These are phyloP conservation scores for Hibiscus mutabilis DNA, from an alignment of 345 rosid species.

Conservation along the genomic window DNA sequence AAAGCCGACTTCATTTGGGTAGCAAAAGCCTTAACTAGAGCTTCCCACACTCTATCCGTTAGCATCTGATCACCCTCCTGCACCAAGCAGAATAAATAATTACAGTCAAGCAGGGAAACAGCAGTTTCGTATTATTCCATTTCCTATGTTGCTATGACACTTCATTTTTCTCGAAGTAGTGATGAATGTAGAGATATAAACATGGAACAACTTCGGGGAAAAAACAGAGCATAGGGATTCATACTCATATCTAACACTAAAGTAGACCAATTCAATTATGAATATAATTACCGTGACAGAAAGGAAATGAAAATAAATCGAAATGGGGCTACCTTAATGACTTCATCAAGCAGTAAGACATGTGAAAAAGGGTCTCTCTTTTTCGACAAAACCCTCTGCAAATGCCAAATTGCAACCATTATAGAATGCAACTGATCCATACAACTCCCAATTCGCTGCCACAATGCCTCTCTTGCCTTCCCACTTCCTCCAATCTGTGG, in stretches of 20 bases:
- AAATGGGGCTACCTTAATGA: conserved; percentile 56
- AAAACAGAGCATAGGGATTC: background rate
- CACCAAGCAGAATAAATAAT: conserved; percentile 19
- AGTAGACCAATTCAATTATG: background rate
- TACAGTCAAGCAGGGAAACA: background rate
- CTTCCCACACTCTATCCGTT: conserved; percentile 95
- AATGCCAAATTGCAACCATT: conserved; percentile 88
- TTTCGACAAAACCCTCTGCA: conserved; percentile 93
- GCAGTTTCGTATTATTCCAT: background rate
- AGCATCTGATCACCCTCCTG: conserved; percentile 80
- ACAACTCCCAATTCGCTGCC: conserved; percentile 89
- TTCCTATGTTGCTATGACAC: background rate
- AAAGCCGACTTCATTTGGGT: conserved; percentile 92
- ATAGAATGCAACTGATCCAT: conserved; percentile 82
- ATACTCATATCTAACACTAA: background rate
- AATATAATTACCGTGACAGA: background rate
- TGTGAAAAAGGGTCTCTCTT: conserved; percentile 97
- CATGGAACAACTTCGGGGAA: background rate
- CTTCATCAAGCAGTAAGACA: conserved; percentile 85
- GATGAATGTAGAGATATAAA: background rate
- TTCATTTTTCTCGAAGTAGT: background rate
- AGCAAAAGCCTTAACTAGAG: conserved; percentile 83
- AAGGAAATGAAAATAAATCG: background rate
- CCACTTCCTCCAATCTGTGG: conserved; percentile 92
- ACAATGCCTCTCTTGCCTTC: conserved; percentile 77